Conservation (phyloP, 768 basidiomycete genomes). For the Lenzites betulinus region DNA sequence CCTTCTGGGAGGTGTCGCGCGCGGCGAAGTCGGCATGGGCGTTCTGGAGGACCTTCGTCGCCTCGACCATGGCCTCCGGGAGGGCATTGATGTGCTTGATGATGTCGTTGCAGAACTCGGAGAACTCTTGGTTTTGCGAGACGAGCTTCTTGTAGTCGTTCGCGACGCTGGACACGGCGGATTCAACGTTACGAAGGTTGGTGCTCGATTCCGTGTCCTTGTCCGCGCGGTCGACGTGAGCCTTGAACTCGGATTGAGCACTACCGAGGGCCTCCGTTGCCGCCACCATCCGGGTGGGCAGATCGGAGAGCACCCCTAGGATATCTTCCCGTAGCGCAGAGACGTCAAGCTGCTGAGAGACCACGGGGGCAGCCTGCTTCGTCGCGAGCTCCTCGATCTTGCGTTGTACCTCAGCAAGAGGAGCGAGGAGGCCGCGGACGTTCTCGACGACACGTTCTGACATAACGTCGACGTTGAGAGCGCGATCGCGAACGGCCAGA, state of each 20-base stretch:
- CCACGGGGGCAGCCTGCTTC: not conserved
- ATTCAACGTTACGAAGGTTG: conserved; percentile 47
- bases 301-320: conserved; percentile 41
- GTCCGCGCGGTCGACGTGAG: conserved; percentile 20
- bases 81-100: conserved; percentile 55
- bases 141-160: conserved; percentile 52
- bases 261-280: conserved; percentile 46
- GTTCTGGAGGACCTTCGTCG: conserved; percentile 57
- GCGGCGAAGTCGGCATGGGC: conserved; percentile 65
- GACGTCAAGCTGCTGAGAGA: conserved; percentile 16
- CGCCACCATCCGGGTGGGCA: conserved; percentile 50
- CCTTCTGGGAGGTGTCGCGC: conserved; percentile 57
- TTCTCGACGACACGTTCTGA: conserved; percentile 56
- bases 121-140: conserved; percentile 49
- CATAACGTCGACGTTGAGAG: conserved; percentile 62
- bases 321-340: conserved; percentile 25
- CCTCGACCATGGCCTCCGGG: conserved; percentile 58
- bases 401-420: conserved; percentile 28
- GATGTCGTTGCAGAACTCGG: conserved; percentile 53
- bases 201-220: conserved; percentile 21
- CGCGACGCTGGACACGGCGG: conserved; percentile 49
- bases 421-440: conserved; percentile 46
- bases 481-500: conserved; percentile 74
- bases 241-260: conserved; percentile 28
- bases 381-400: conserved; percentile 21